Evolutionary conservation across 345 rosid species (phyloP).

Genomic region (Noccaea bulbosa): DNA sequence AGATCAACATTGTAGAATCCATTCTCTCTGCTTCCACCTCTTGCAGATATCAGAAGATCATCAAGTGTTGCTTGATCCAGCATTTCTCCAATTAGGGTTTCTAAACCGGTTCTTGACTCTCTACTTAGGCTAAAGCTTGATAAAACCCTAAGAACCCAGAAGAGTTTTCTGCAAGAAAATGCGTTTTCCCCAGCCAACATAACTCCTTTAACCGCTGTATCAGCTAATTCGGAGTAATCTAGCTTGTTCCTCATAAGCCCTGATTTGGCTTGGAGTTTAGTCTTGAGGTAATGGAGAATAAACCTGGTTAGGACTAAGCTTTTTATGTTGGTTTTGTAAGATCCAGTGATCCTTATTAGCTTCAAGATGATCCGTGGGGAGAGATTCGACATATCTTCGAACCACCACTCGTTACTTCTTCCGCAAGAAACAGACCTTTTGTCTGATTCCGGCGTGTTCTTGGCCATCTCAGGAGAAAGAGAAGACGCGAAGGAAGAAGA

Average conservation of each 20-base stretch:
- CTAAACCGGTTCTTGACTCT: constrained; percentile 58
- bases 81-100: constrained; percentile 65
- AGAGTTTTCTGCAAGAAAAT: constrained; percentile 75
- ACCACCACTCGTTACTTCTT: constrained; percentile 73
- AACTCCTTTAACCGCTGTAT: constrained; percentile 62
- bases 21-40: constrained; percentile 40
- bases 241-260: constrained; percentile 36
- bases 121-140: constrained; percentile 55
- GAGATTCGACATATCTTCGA: constrained; percentile 56
- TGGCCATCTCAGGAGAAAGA: constrained; percentile 43
- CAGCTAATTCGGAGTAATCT: constrained; percentile 51
- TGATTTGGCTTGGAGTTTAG: constrained; percentile 42
- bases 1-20: constrained; percentile 61
- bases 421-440: constrained; percentile 44
- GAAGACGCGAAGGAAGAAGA: constrained; percentile 46
- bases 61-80: constrained; percentile 78
- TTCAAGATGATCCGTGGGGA: constrained; percentile 58
- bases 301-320: constrained; percentile 62
- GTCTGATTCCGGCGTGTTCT: constrained; percentile 41
- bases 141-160: constrained; percentile 57
- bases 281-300: constrained; percentile 68
- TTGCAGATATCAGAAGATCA: constrained; percentile 62
- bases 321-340: constrained; percentile 51
- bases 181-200: constrained; percentile 37
- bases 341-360: constrained; percentile 52